Evolutionary conservation across 2,329 filamentous ascomycete genomes (phyloP).

Genomic region (Neonectria faginata): DNA sequence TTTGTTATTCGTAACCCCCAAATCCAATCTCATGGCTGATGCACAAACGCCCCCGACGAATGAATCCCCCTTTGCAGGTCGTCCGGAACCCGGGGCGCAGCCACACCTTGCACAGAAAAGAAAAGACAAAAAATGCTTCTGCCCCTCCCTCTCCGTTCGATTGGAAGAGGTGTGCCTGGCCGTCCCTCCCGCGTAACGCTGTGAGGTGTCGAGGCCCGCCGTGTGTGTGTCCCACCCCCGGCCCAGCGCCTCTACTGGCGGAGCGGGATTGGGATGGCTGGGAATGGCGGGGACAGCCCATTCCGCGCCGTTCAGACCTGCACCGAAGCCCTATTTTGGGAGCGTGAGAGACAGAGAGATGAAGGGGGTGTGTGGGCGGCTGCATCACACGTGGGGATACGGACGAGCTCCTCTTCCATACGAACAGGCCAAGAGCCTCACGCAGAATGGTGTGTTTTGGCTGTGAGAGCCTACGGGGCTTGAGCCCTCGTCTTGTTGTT

Average conservation of each 20-base stretch:
- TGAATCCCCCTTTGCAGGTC: not conserved
- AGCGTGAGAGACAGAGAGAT: not conserved
- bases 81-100: not conserved
- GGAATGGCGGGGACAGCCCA: not conserved
- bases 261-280: not conserved
- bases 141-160: not conserved
- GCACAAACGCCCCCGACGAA: no score
- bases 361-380: not conserved
- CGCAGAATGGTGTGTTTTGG: not conserved
- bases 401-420: not conserved
- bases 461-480: not conserved
- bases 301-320: not conserved
- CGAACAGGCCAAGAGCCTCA: constrained; percentile 5
- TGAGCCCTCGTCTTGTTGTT: not conserved
- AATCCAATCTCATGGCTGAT: not conserved
- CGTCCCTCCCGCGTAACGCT: not conserved
- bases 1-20: not conserved
- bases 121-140: no score
- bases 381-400: constrained; percentile 5
- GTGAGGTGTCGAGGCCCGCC: not conserved
- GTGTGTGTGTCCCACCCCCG: not conserved
- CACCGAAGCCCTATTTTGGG: not conserved
- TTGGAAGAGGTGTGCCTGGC: not conserved
- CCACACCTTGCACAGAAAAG: not conserved
- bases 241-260: no score